Evolutionary conservation across 495 filamentous ascomycete species (phyloP).

Genomic region (Pyrenula massariospora): DNA sequence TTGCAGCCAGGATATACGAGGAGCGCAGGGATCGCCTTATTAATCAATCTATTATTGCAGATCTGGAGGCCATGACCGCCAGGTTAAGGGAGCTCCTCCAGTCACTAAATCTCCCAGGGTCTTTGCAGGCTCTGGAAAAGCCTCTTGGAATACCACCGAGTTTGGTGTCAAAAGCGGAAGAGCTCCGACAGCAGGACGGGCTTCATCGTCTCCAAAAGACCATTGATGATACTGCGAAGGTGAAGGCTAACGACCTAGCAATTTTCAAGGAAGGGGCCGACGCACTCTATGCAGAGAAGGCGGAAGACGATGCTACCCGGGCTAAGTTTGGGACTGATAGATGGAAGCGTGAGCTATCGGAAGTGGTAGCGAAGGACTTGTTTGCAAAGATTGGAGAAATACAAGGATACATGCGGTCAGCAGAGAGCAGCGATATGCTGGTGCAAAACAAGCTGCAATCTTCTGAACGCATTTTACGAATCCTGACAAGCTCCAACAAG

Average conservation of each 20-base stretch:
- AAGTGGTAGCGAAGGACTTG: constrained; percentile 58
- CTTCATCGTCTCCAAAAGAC: constrained; percentile 59
- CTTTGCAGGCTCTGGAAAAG: constrained; percentile 88
- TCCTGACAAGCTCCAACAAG: constrained; percentile 67
- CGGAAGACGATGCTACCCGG: constrained; percentile 66
- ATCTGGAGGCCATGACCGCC: constrained; percentile 72
- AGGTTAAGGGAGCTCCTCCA: constrained; percentile 70
- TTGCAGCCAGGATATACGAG: constrained; percentile 90
- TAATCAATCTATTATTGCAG: constrained; percentile 72
- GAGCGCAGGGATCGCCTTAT: constrained; percentile 81
- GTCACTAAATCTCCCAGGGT: constrained; percentile 82
- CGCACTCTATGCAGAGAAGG: constrained; percentile 63
- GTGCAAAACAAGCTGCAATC: constrained; percentile 70
- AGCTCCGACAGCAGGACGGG: constrained; percentile 87
- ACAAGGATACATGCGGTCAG: constrained; percentile 76
- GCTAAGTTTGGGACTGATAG: constrained; percentile 78
- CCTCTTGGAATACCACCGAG: constrained; percentile 82
- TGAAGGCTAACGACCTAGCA: constrained; percentile 62
- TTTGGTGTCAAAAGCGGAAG: constrained; percentile 81
- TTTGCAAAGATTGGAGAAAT: constrained; percentile 69
- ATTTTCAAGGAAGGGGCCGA: constrained; percentile 75
- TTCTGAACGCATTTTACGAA: constrained; percentile 57
- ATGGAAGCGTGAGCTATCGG: constrained; percentile 63
- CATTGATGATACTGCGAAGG: constrained; percentile 75
- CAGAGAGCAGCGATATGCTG: constrained; percentile 68